Evolutionary conservation across 2,329 filamentous ascomycete species (phyloP), one percentile per base, ranked within the genome.

Genomic region (Penicillium sp.): DNA sequence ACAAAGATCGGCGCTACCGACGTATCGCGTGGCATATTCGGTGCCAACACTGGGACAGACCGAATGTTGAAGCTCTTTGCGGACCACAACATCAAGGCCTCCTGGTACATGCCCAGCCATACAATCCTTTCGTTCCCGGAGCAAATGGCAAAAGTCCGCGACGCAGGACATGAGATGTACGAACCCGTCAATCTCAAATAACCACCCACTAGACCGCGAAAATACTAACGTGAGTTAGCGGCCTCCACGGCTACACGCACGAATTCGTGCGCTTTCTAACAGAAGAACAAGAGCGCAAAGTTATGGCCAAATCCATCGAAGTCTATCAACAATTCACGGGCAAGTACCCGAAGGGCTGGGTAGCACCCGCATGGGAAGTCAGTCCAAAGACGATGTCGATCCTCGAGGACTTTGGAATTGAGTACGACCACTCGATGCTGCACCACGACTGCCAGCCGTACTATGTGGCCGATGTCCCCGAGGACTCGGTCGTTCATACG

Each of bases 261-360:
- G 90, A 92, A 71, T 92, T 92, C 69, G 89, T 90, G 0, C 83
- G 82, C 0, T 86, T 89, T 56, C 91, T 92, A 89, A 90, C 83
- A 0, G 73, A 91, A 2, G 89, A 93, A 71, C 91, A 93, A 76
- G 90, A 93, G 74, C 84, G 85, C 5, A 89, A 91, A 64, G 88
- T 93, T 5, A 83, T 94, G 17, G 90, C 92, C 71, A 91, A 93
- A 77, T 91, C 90, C 3, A 92, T 88, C 75, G 84, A 84, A n/a
- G 82, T 92, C 78, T 81, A 93, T 50, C 91, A 88, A 0, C 87
- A 91, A 0, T 93, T 94, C 73, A 85, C 84, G 56, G 88, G 90
- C 6, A 92, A 92, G 75, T 89, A 90, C 0, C 91, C 91, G 0
- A 80, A 89, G 1, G 90, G 91, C 1, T 89, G 85, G 49, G 90